Base-by-base conservation (phyloP, 257 asterid species). In the Salvia splendens region DNA sequence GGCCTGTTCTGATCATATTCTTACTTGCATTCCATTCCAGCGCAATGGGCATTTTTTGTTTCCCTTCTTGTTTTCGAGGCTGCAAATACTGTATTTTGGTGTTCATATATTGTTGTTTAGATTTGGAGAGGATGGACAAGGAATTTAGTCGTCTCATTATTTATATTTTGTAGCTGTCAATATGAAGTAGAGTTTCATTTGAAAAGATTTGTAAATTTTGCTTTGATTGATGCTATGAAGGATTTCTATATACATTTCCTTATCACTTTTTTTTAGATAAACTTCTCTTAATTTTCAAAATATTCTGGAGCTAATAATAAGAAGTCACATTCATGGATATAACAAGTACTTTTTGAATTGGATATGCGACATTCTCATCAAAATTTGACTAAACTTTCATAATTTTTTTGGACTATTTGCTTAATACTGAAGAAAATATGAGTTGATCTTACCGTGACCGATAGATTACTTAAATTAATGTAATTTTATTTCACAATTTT, bases 1-100 rank as follows among this genome's bases (percentile, higher is more conserved):
- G 70, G 63, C 65, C 45, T 56, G 68, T 32, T 58, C 63, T 71
- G 56, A 42, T 51, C 68, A 62, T 61, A 46, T 63, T 68, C 67
- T 68, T 67, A 78, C 64, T 68, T 76, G 68, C 70, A 43, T 67
- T 61, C 75, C 85, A 20, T 83, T 75, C 65, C 78, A 79, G 53
- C 71, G 79, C 72, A 35, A 16, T 42, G 77, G 61, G 52, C 43
- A 30, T 63, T 42, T 61, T 50, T 59, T 10, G 51, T 42, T 62
- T 33, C 67, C 57, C 45, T 65, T 56, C 61, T 53, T 46, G 63
- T 52, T 71, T 76, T 77, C 67, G 70, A 64, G 28, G 14, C 30
- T 48, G 42, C 28, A 1, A 60, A 10, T 46, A 36, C 48, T 47
- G 66, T 57, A 54, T 28, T 28, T 71, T 14, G 48, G 57, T 54